phyloP scores from a whole-genome alignment of 371 early-diverging fungal species.

The Gilbertella persicaria region DNA sequence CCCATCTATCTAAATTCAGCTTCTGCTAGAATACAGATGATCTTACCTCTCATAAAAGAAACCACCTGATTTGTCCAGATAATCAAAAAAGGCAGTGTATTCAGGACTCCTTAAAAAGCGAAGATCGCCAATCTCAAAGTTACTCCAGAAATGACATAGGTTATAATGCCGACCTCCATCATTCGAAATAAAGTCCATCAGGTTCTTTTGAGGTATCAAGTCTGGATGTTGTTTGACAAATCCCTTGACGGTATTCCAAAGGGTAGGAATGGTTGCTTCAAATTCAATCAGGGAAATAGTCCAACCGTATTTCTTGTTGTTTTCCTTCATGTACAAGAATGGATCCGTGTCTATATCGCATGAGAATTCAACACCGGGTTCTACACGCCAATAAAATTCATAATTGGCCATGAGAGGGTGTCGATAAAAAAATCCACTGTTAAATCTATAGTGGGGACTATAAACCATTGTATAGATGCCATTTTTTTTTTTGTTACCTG shows the following conservation, averaged over 20 bases:
- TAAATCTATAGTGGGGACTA: conserved; percentile 40
- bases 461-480: not conserved
- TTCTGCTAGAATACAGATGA: too few relatives aligned
- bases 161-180: conserved; percentile 49
- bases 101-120: conserved; percentile 74
- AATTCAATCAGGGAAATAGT: conserved; percentile 62
- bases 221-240: conserved; percentile 46
- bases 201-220: conserved; percentile 25
- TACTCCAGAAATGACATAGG: conserved; percentile 75
- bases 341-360: conserved; percentile 92
- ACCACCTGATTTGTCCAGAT: conserved; percentile 82
- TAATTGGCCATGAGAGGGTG: conserved; percentile 78
- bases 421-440: conserved; percentile 83
- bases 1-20: too few relatives aligned
- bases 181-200: conserved; percentile 41
- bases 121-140: conserved; percentile 76
- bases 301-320: conserved; percentile 76
- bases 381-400: conserved; percentile 96
- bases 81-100: conserved; percentile 78
- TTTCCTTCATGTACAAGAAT: conserved; percentile 78
- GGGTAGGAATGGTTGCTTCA: conserved; percentile 67
- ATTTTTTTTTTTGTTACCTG: conserved; percentile 39
- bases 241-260: conserved; percentile 62
- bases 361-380: conserved; percentile 86
- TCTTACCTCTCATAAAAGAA: conserved; percentile 86